Evolutionary conservation across 345 rosid species (phyloP).

Genomic region (Corymbia maculata): DNA sequence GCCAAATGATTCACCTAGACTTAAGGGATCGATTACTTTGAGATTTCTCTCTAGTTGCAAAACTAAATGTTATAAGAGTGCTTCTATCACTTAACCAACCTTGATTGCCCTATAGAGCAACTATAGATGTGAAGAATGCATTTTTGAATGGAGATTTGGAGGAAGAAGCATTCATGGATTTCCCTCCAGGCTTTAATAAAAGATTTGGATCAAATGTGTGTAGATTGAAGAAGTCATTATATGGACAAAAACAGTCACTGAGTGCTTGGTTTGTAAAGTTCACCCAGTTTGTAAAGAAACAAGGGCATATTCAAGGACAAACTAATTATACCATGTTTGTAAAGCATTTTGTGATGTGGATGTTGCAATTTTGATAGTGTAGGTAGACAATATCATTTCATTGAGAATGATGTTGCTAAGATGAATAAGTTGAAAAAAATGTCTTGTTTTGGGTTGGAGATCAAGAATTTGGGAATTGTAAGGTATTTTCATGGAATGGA

Average conservation of each 20-base stretch:
- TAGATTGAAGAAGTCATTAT: neutral
- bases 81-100: neutral
- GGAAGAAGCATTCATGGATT: neutral
- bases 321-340: neutral
- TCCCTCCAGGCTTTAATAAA: neutral
- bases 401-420: rapidly evolving
- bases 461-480: neutral
- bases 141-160: neutral
- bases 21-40: neutral
- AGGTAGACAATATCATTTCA: neutral
- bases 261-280: neutral
- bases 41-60: neutral
- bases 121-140: neutral
- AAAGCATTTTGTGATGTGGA: neutral
- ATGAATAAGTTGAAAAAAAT: neutral
- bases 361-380: neutral
- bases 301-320: neutral
- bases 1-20: neutral
- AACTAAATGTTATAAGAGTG: neutral
- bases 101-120: neutral
- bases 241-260: neutral
- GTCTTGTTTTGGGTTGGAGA: neutral
- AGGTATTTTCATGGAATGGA: neutral
- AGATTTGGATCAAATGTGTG: neutral
- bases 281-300: neutral